Base-by-base conservation (phyloP, 2,329 filamentous ascomycete species). In the Venturia oleaginea region DNA sequence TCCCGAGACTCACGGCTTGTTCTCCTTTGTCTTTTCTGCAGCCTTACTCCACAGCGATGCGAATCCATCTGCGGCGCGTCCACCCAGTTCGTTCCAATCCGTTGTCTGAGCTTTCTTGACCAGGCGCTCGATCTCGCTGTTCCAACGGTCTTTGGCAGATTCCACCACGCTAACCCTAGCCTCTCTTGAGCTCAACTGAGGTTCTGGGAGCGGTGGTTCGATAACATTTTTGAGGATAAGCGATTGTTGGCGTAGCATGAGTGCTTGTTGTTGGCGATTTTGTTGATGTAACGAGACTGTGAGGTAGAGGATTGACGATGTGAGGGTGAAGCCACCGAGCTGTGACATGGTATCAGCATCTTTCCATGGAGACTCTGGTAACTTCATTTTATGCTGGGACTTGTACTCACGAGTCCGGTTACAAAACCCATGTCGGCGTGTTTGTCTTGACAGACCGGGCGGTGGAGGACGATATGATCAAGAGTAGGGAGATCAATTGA, bases 291-390 rank as follows among this genome's bases (percentile, higher is more conserved):
- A 69, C 40, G 73, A 70, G 30, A 75, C 65, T 30, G 72, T 72
- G 63, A 76, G 71, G 70, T 77, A 77, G 66, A 77, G 67, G 62
- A 76, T 60, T n/a, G 78, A 74, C 13, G 79, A 76, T 61, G 80
- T 81, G 64, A 82, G 76, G 66, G 80, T 81, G 66, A 81, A 73
- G 72, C 80, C 80, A 70, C 79, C 77, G 66, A 82, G 74, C 80
- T 81, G 68, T 24, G 55, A 48, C 37, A 30, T n/a, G 40, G 64
- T 15, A 15, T 57, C n/a, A 57, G 27, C n/a, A 15, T 34, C 7
- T 11, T n/a, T 15, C 27, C 46, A 51, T 32, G 2, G 15, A 19
- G 17, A 34, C 5, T 57, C 19, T 37, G 51, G 27, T 30, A 57
- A 34, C 34, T 6, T 19, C 17, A n/a, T 43, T 61, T 63, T 57